These are phyloP conservation scores for Fusarium sublunatum DNA, from an alignment of 2,329 filamentous ascomycete genomes.

Conservation along the genomic window DNA sequence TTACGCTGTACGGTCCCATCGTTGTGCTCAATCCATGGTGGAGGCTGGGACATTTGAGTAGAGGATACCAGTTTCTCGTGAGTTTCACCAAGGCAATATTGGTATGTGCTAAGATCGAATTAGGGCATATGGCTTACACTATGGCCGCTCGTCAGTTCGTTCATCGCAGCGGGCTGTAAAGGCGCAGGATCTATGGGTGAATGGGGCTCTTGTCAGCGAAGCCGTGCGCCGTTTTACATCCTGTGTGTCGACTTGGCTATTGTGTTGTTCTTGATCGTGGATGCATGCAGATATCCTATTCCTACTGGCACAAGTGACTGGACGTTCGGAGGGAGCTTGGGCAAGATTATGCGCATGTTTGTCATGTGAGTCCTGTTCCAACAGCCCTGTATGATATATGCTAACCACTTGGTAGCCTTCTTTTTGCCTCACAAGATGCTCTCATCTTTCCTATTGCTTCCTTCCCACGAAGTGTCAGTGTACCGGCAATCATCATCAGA, in stretches of 20 bases:
- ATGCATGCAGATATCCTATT: constrained; percentile 19
- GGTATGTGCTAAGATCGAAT: fast-evolving
- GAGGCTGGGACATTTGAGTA: background rate
- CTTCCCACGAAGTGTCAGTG: constrained; percentile 6
- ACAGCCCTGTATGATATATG: too few species aligned
- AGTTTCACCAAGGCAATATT: fast-evolving
- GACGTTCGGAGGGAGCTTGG: constrained; percentile 10
- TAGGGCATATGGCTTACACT: constrained; percentile 22
- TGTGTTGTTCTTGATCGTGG: constrained; percentile 2
- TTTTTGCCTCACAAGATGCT: background rate
- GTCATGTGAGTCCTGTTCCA: background rate
- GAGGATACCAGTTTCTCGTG: constrained; percentile 19
- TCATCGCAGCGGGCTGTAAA: background rate
- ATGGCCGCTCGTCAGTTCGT: constrained; percentile 18
- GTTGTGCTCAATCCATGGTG: constrained; percentile 13
- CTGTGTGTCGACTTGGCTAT: constrained; percentile 16
- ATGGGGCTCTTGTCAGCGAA: constrained; percentile 1
- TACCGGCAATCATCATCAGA: constrained; percentile 3
- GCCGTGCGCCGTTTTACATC: constrained; percentile 20
- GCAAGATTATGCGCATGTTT: constrained; percentile 21
- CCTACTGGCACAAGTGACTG: constrained; percentile 1
- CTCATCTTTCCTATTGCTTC: constrained; percentile 3
- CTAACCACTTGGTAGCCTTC: background rate
- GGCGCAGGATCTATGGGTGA: background rate
- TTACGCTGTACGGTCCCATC: constrained; percentile 2